phyloP scores from a whole-genome alignment of 2,329 filamentous ascomycete genomes.

The Xylariaceae sp. region DNA sequence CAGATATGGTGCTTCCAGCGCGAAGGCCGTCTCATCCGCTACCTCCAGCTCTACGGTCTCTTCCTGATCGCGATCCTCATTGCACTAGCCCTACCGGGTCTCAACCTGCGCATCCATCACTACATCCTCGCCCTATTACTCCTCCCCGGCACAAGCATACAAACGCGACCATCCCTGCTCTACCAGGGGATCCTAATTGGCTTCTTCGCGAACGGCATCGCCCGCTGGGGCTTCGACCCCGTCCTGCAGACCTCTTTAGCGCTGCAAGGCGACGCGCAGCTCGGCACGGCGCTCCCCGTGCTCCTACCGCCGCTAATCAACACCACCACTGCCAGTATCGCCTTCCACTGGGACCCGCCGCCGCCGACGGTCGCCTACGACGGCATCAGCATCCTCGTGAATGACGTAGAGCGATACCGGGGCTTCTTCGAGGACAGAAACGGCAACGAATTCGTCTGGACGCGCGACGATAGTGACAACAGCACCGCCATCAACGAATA shows the following conservation, averaged over 20 bases:
- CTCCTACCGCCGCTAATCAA: constrained; percentile 46
- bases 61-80: constrained; percentile 63
- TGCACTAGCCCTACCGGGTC: constrained; percentile 65
- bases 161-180: constrained; percentile 75
- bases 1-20: constrained; percentile 84
- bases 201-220: constrained; percentile 89
- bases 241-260: constrained; percentile 76
- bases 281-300: constrained; percentile 56
- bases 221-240: constrained; percentile 87
- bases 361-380: constrained; percentile 52
- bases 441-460: constrained; percentile 54
- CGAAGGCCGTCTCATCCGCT: constrained; percentile 73
- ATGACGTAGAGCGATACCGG: constrained; percentile 78
- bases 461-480: constrained; percentile 41
- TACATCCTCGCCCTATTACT: constrained; percentile 86
- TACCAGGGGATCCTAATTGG: constrained; percentile 89
- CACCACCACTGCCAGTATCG: constrained; percentile 57
- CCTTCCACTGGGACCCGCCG: constrained; percentile 50
- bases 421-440: constrained; percentile 59
- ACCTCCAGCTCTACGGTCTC: constrained; percentile 70
- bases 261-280: constrained; percentile 63
- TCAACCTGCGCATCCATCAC: constrained; percentile 83
- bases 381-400: constrained; percentile 74
- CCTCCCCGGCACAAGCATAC: constrained; percentile 80
- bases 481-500: constrained; percentile 54